These are phyloP conservation scores for Pyrrhoderma noxium DNA, from an alignment of 1,284 basidiomycete species.

Conservation along the genomic window DNA sequence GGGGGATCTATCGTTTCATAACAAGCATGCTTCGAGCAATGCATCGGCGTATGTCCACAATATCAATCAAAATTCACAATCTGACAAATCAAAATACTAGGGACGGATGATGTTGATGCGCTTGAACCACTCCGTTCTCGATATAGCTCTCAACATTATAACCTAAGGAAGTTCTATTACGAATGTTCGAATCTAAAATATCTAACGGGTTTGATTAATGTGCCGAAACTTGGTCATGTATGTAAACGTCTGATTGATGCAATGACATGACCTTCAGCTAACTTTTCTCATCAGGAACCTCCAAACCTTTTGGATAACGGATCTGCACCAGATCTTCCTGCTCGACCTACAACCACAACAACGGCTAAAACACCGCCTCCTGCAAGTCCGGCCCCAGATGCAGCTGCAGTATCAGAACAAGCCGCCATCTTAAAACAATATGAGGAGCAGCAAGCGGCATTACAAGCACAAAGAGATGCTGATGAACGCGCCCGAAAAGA, in stretches of 20 bases:
- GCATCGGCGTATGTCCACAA: conserved; percentile 66
- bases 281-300: conserved; percentile 58
- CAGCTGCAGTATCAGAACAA: conserved; percentile 84
- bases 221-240: conserved; percentile 89
- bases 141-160: conserved; percentile 84
- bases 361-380: conserved; percentile 51
- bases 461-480: conserved; percentile 73
- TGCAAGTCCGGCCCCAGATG: conserved; percentile 61
- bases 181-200: conserved; percentile 97
- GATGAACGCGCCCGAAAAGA: conserved; percentile 80
- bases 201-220: conserved; percentile 90
- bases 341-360: conserved; percentile 69
- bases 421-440: conserved; percentile 94
- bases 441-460: conserved; percentile 86
- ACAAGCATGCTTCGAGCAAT: conserved; percentile 96
- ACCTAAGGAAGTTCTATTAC: conserved; percentile 92
- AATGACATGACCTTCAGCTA: not conserved
- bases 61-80: not conserved
- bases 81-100: conserved; percentile 32
- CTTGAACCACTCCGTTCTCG: conserved; percentile 80
- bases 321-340: conserved; percentile 80
- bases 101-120: conserved; percentile 81
- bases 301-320: conserved; percentile 86
- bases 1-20: conserved; percentile 96
- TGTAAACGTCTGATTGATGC: conserved; percentile 18